Percentiles rank a stretch among this genome's conserved stretches.
phyloP scores from a whole-genome alignment of 2,329 filamentous ascomycete genomes.

The Neofusicoccum sp. region DNA sequence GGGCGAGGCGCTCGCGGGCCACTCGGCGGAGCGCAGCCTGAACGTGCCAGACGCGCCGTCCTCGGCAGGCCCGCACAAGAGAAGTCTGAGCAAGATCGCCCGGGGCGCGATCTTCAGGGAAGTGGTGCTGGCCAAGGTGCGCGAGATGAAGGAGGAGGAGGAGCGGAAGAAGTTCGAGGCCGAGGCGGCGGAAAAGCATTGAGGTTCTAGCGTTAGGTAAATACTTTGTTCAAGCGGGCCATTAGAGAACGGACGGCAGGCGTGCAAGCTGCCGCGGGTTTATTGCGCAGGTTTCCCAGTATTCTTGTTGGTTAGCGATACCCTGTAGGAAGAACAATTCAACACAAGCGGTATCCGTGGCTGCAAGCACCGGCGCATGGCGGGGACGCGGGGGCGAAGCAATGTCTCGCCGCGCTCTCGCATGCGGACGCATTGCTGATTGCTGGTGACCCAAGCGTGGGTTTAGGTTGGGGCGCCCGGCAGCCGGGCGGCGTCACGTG shows the following conservation, averaged over 20 bases:
- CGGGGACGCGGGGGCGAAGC: too few species aligned
- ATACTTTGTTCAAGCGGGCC: constrained; percentile 5
- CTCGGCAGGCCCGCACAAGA: constrained; percentile 38
- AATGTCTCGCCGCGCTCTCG: too few species aligned
- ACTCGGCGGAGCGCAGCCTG: constrained; percentile 30
- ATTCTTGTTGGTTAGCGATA: constrained; percentile 27
- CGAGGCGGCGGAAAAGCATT: constrained; percentile 45
- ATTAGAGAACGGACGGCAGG: constrained; percentile 10
- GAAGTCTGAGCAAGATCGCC: constrained; percentile 57
- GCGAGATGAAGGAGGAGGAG: constrained; percentile 86
- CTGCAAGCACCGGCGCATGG: not conserved
- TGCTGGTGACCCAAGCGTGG: too few species aligned
- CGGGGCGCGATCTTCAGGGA: constrained; percentile 83
- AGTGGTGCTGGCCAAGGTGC: constrained; percentile 89
- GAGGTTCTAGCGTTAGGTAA: not conserved
- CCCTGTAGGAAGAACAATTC: constrained; percentile 24
- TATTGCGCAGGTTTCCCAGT: constrained; percentile 2
- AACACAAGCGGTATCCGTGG: constrained; percentile 9
- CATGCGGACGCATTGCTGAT: too few species aligned
- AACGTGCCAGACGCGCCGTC: constrained; percentile 27
- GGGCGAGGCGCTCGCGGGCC: constrained; percentile 40
- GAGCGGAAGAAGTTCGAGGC: constrained; percentile 67
- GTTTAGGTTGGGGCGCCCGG: too few species aligned
- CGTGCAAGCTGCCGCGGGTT: not conserved
- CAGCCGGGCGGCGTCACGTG: not conserved